Percentiles rank a stretch among this genome's conserved stretches.
Evolutionary conservation across 192 early-diverging fungal genomes (phyloP).

Genomic region (Coemansia sp.): DNA sequence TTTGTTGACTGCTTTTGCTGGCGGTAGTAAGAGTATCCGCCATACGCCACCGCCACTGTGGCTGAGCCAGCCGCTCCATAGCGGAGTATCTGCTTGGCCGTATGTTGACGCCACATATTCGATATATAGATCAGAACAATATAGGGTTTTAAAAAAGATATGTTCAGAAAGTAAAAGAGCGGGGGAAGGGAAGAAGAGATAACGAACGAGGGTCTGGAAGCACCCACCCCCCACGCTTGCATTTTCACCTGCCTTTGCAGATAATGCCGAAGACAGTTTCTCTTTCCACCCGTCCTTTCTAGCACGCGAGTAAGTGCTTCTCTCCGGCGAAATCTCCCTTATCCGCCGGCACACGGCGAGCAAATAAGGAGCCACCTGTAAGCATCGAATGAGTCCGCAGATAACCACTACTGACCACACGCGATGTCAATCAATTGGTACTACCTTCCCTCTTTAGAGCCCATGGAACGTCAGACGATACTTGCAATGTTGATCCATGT

Average conservation of each 20-base stretch:
- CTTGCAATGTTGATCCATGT: not conserved
- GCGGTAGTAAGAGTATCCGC: slow-evolving; percentile 28
- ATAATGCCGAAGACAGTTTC: not conserved
- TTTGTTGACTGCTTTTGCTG: slow-evolving; percentile 12
- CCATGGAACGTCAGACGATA: not conserved
- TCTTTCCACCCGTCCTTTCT: not conserved
- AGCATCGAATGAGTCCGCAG: not conserved
- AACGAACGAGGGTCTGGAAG: not conserved
- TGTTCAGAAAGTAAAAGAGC: not conserved
- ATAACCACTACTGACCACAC: not conserved
- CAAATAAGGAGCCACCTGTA: not conserved
- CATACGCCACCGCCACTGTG: slow-evolving; percentile 24
- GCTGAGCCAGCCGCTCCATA: slow-evolving; percentile 35
- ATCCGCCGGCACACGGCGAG: not conserved
- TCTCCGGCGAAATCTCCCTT: not conserved
- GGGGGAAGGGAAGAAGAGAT: not conserved
- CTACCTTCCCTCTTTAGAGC: not conserved
- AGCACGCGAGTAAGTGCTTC: not conserved
- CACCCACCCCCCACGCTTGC: not conserved
- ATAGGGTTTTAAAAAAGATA: not conserved
- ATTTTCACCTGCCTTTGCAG: not conserved
- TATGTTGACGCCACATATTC: slow-evolving; percentile 50
- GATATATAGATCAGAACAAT: not conserved
- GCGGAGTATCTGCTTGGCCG: slow-evolving; percentile 25
- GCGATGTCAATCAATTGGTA: slow-evolving; percentile 1